These are phyloP conservation scores for Globisporangium emineosum DNA, from an alignment of 352 stramenopile genomes.

Conservation along the genomic window DNA sequence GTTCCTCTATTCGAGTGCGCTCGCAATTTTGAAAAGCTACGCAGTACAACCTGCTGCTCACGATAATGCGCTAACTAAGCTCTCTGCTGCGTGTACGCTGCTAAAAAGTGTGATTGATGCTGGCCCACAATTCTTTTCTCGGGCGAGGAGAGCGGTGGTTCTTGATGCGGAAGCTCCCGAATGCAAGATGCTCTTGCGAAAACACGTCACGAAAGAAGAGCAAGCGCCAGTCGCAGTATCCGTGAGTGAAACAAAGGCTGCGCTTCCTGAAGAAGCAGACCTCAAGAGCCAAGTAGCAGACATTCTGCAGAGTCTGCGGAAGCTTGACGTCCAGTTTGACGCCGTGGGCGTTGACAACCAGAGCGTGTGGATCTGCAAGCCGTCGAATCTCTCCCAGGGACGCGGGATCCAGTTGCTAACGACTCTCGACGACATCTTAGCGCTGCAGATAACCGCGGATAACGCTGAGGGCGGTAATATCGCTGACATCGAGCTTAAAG, in stretches of 20 bases:
- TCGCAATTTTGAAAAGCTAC: constrained; percentile 37
- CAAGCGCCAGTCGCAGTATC: neutral
- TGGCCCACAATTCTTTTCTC: constrained; percentile 13
- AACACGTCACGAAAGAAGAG: neutral
- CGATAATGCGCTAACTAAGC: neutral
- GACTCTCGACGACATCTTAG: constrained; percentile 29
- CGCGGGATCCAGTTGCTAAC: constrained; percentile 59
- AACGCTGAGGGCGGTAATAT: neutral
- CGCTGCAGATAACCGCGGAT: constrained; percentile 12
- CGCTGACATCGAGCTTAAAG: neutral
- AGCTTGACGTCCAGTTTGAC: constrained; percentile 44
- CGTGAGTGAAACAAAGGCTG: neutral
- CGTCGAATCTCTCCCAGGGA: constrained; percentile 69
- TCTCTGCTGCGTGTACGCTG: constrained; percentile 9
- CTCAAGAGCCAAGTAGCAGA: constrained; percentile 4
- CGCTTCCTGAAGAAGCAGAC: too few relatives aligned
- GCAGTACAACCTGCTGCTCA: neutral
- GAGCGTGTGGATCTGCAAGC: constrained; percentile 84
- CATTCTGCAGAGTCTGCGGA: constrained; percentile 25
- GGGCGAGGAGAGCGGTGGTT: neutral
- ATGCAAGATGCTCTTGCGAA: constrained; percentile 2
- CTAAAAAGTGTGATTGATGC: neutral
- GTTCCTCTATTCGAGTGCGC: constrained; percentile 47
- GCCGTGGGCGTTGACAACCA: constrained; percentile 19
- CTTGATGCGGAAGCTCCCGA: neutral